Evolutionary conservation across 768 basidiomycete species (phyloP).

Genomic region (Termitomyces heimii): DNA sequence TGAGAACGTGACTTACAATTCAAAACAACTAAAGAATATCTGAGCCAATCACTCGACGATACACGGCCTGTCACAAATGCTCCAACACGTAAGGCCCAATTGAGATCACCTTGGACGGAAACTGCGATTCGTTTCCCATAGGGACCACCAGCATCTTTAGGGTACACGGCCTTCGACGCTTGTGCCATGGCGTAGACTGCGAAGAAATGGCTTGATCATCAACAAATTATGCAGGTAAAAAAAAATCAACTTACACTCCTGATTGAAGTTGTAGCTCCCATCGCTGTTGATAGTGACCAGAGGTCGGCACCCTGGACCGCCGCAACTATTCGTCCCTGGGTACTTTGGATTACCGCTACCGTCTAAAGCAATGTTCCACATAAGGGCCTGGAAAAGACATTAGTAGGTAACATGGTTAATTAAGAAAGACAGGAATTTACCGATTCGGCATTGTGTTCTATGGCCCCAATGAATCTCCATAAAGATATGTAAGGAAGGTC

Average conservation of each 20-base stretch:
- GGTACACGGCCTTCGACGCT: conserved; percentile 66
- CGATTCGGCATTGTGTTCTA: conserved; percentile 14
- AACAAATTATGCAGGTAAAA: not conserved
- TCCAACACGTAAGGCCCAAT: conserved; percentile 56
- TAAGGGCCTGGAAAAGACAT: conserved; percentile 25
- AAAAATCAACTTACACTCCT: conserved; percentile 50
- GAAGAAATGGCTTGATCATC: not conserved
- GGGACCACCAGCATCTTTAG: conserved; percentile 61
- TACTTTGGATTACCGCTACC: conserved; percentile 56
- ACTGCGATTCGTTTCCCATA: conserved; percentile 66
- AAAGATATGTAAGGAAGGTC: not conserved
- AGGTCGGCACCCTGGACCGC: conserved; percentile 55
- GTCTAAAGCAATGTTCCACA: conserved; percentile 76
- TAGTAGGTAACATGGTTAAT: conserved; percentile 8
- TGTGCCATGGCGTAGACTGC: conserved; percentile 70
- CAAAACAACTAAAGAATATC: conserved; percentile 69
- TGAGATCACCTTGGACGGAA: conserved; percentile 47
- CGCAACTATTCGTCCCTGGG: conserved; percentile 60
- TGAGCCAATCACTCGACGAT: conserved; percentile 47
- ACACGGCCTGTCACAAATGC: conserved; percentile 60
- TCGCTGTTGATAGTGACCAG: conserved; percentile 62
- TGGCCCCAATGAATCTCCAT: conserved; percentile 18
- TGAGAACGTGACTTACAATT: conserved; percentile 41
- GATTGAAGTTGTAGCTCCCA: conserved; percentile 59
- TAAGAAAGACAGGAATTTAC: conserved; percentile 1